Percentiles rank a stretch among this genome's conserved stretches.
These are phyloP conservation scores for Pseudocercospora fuligena DNA, from an alignment of 2,329 filamentous ascomycete species.

Conservation along the genomic window DNA sequence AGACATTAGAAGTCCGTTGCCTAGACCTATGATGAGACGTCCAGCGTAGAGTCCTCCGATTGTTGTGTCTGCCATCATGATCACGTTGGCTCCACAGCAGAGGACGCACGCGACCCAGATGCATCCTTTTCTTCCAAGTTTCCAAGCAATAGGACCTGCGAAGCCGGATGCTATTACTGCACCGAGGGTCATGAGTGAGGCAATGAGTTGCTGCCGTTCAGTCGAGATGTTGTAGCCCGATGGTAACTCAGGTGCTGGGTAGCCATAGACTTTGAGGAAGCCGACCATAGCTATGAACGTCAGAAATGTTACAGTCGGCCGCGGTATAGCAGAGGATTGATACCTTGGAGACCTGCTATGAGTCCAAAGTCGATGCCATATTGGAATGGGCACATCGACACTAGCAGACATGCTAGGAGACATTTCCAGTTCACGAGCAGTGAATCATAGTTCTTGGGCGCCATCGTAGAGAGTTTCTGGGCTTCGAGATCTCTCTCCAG, in stretches of 20 bases:
- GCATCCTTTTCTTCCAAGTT: slow-evolving; percentile 51
- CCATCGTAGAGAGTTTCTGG: background rate
- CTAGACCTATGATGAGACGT: slow-evolving; percentile 34
- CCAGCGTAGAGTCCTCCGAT: slow-evolving; percentile 35
- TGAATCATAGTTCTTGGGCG: slow-evolving; percentile 35
- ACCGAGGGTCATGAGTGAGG: slow-evolving; percentile 53
- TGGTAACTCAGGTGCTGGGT: slow-evolving; percentile 33
- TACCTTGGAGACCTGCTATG: slow-evolving; percentile 58
- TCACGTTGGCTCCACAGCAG: slow-evolving; percentile 57
- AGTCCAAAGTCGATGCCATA: slow-evolving; percentile 59
- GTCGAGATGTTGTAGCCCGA: slow-evolving; percentile 43
- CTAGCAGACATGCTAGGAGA: slow-evolving; percentile 53
- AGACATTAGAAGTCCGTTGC: slow-evolving; percentile 34
- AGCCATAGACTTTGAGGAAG: slow-evolving; percentile 38
- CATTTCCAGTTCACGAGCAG: slow-evolving; percentile 50
- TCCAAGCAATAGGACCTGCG: slow-evolving; percentile 47
- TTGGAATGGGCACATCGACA: slow-evolving; percentile 58
- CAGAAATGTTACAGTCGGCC: background rate
- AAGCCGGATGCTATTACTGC: slow-evolving; percentile 50
- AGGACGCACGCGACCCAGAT: slow-evolving; percentile 56
- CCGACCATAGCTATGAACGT: slow-evolving; percentile 19
- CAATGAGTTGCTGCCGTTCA: slow-evolving; percentile 52
- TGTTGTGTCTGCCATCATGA: slow-evolving; percentile 62
- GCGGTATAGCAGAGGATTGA: slow-evolving; percentile 26
- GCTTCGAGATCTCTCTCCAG: background rate